Base-by-base conservation (phyloP, 305 asterid species). In the Solanum chacoense region DNA sequence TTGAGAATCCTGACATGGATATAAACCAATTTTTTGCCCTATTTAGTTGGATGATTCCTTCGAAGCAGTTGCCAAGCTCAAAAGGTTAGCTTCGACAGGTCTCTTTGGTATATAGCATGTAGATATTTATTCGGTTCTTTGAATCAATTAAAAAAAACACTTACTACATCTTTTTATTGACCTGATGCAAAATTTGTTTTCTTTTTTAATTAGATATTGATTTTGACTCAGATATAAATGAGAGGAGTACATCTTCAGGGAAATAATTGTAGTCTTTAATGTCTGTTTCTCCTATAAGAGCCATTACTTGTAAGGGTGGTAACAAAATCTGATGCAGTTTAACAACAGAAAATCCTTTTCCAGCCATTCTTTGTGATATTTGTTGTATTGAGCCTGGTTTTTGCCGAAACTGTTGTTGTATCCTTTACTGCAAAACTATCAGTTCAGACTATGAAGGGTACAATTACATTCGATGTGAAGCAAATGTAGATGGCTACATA, bases 31-130 rank as follows among this genome's bases (percentile, higher is more conserved):
- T 93, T 85, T 89, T 90, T 67, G 91, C 90, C 76, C 90, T 87
- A 4, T 93, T 92, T 88, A 91, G 90, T 50, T 91, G 93, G 95
- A 88, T 91, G 7, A 90, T 93, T 84, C 91, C 91, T 26, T 92
- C 90, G 4, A 88, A 72, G 24, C 50, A 31, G 63, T 40, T 14
- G 29, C 31, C 72, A 12, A 5, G 13, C 2, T 32, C 28, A 72
- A 74, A 31, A 91, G 92, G 95, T 91, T 20, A 81, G 89, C 40
- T 79, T 38, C 22, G 22, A 36, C 6, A 36, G 24, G 22, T 32
- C 59, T 22, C 84, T 37, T 78, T 6, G 22, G 59, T 77, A 77
- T 37, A 12, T 78, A 37, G 12, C 22, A 37, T 37, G 63, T n/a
- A 37, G 35, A 78, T 32, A 78, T 74, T 31, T 31, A 73, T 31